These are phyloP conservation scores for Ophiostoma ulmi DNA, from an alignment of 2,329 filamentous ascomycete genomes.

Conservation along the genomic window DNA sequence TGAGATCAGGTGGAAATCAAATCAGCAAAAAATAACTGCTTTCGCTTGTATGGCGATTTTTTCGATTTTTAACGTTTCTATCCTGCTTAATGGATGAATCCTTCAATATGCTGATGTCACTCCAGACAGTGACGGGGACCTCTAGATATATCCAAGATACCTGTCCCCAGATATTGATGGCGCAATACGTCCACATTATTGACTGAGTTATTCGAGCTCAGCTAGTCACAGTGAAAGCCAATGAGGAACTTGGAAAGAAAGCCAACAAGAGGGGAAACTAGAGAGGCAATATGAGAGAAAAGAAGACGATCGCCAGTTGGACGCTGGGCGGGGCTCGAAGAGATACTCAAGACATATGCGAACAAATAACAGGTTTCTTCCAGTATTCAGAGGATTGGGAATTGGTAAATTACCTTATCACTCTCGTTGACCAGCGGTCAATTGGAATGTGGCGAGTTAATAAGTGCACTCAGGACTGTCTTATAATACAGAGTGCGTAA, in stretches of 20 bases:
- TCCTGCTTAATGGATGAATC: not conserved
- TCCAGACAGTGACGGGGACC: not conserved
- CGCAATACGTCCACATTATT: constrained; percentile 16
- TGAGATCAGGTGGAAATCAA: not conserved
- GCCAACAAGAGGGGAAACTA: not conserved
- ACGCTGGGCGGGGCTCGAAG: not conserved
- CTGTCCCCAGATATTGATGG: not conserved
- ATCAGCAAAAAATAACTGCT: not conserved
- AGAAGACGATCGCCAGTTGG: not conserved
- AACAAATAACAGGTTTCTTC: not conserved
- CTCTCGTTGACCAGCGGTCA: not conserved
- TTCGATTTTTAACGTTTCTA: not conserved
- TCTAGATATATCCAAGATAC: not conserved
- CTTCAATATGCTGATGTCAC: not conserved
- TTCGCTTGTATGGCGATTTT: not conserved
- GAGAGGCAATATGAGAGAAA: not conserved
- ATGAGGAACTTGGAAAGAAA: not conserved
- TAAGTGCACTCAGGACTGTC: not conserved
- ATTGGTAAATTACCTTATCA: not conserved
- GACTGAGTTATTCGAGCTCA: not conserved
- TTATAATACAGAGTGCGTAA: not conserved
- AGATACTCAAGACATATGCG: not conserved
- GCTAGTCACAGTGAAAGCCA: not conserved
- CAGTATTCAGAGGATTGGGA: not conserved
- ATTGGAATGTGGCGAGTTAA: not conserved